A percentile compares a stretch with the other conserved stretches of the same genome.
Evolutionary conservation across 2,329 filamentous ascomycete genomes (phyloP).

Genomic region (Myriosclerotinia curreyana): DNA sequence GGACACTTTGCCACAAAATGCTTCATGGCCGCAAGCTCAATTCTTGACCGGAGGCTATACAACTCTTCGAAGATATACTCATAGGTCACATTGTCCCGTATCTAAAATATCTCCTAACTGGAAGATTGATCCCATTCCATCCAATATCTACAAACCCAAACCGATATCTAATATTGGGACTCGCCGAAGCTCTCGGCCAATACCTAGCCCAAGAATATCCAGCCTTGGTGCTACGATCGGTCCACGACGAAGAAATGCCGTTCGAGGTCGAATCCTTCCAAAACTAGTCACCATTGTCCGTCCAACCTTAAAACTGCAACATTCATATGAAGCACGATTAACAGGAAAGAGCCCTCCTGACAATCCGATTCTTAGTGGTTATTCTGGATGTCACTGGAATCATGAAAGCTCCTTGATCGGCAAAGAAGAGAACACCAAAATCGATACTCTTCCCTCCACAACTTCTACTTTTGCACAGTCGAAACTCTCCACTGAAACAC

Average conservation of each 20-base stretch:
- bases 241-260: conserved; percentile 12
- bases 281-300: background rate
- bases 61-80: conserved; percentile 2
- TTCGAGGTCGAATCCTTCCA: conserved; percentile 12
- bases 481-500: background rate
- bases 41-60: background rate
- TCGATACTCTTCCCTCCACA: background rate
- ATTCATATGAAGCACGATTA: background rate
- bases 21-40: background rate
- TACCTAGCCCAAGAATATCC: conserved; percentile 8
- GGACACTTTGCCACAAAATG: background rate
- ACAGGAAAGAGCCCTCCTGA: background rate
- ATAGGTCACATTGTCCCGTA: background rate
- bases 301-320: background rate
- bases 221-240: conserved; percentile 7
- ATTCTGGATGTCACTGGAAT: background rate
- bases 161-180: background rate
- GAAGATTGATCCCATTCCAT: conserved; percentile 2
- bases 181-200: background rate
- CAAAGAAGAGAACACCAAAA: background rate
- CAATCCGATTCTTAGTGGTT: background rate
- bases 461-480: background rate
- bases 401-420: background rate
- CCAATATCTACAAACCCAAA: conserved; percentile 15
- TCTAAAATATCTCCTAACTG: background rate